A percentile compares a stretch with the other conserved stretches of the same genome.
Evolutionary conservation across 2,329 filamentous ascomycete species (phyloP).

Genomic region (Penicillium olsonii): DNA sequence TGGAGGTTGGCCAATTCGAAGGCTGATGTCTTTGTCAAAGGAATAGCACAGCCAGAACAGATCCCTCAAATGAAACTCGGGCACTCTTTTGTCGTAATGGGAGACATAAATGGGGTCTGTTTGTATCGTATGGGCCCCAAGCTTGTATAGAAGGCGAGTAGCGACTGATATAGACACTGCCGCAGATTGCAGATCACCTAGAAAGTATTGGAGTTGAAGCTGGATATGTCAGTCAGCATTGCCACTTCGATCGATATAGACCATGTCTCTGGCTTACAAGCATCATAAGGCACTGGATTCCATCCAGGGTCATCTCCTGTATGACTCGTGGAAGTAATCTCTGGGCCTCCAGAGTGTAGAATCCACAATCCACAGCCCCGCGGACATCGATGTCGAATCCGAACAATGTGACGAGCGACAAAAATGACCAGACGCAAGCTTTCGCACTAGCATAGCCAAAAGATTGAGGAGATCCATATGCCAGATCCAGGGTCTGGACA

Average conservation of each 20-base stretch:
- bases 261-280: constrained; percentile 3
- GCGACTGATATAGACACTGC: constrained; percentile 16
- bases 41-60: constrained; percentile 23
- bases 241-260: no score
- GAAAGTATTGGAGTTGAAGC: constrained; percentile 17
- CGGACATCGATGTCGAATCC: background rate
- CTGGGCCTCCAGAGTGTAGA: background rate
- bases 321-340: background rate
- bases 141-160: constrained; percentile 14
- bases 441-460: constrained; percentile 10
- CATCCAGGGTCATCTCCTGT: constrained; percentile 17
- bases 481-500: constrained; percentile 11
- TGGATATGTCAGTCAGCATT: background rate
- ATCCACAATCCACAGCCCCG: background rate
- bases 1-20: constrained; percentile 6
- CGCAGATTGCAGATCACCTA: constrained; percentile 16
- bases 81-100: background rate
- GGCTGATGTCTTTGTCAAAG: constrained; percentile 20
- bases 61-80: constrained; percentile 11
- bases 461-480: background rate
- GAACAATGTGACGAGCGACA: constrained; percentile 8
- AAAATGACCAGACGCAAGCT: constrained; percentile 12
- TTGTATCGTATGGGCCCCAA: constrained; percentile 8
- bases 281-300: constrained; percentile 14
- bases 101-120: background rate